phyloP scores from a whole-genome alignment of 129 eudicot species.

The Tanacetum coccineum region DNA sequence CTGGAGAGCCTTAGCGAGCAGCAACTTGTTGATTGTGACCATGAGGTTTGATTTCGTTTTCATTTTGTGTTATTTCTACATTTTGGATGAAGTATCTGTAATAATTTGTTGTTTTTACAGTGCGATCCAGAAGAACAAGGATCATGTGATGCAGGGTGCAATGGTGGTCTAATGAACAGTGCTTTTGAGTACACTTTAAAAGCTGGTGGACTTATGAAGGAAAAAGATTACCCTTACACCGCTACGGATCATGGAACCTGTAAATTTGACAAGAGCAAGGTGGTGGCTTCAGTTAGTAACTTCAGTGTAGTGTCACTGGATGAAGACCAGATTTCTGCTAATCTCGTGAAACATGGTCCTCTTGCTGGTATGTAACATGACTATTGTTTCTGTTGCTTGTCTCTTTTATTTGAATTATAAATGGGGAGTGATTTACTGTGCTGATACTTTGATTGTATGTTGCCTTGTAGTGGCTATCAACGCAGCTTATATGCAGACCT shows the following conservation, averaged over 20 bases:
- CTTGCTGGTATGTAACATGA: conserved; percentile 54
- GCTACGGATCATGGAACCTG: conserved; percentile 64
- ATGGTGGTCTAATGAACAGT: conserved; percentile 78
- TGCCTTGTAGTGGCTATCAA: conserved; percentile 69
- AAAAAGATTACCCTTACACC: conserved; percentile 74
- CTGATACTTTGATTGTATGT: conserved; percentile 8
- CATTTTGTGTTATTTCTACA: neutral
- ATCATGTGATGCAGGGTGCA: conserved; percentile 77
- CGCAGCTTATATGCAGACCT: conserved; percentile 73
- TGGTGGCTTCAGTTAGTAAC: conserved; percentile 68
- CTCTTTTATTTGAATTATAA: neutral
- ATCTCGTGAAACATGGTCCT: conserved; percentile 84
- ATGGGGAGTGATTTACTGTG: neutral
- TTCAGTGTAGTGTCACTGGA: conserved; percentile 73
- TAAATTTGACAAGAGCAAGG: conserved; percentile 61
- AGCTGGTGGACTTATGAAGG: conserved; percentile 79
- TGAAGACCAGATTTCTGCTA: conserved; percentile 80
- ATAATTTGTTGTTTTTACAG: conserved; percentile 31
- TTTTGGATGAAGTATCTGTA: neutral
- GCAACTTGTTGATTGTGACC: conserved; percentile 21
- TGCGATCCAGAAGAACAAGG: conserved; percentile 76
- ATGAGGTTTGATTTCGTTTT: conserved; percentile 19
- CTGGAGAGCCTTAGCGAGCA: conserved; percentile 16
- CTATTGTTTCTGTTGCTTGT: neutral
- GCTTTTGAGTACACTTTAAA: conserved; percentile 77